Evolutionary conservation across 495 filamentous ascomycete species (phyloP).

Genomic region (Astrocystis sublimbata): DNA sequence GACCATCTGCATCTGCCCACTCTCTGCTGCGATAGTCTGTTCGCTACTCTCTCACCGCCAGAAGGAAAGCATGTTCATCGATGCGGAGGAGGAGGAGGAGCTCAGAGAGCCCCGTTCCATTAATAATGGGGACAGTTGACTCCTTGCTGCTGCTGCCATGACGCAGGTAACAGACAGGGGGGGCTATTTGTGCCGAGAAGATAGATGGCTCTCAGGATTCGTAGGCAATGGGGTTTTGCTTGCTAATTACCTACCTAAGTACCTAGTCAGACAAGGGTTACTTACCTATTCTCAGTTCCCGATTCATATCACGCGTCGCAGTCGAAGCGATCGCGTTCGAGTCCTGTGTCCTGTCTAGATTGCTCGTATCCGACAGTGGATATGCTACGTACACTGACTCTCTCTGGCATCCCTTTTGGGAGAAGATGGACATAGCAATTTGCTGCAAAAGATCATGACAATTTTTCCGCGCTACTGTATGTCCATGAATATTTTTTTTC

Average conservation of each 20-base stretch:
- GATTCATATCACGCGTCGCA: constrained; percentile 1
- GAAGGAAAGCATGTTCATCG: background rate
- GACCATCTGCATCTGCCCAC: background rate
- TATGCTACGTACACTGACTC: too few species aligned
- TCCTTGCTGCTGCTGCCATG: constrained; percentile 5
- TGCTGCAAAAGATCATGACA: background rate
- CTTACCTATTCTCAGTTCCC: background rate
- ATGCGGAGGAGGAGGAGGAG: too few species aligned
- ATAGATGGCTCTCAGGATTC: too few species aligned
- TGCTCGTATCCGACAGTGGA: background rate
- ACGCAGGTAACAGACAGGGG: background rate
- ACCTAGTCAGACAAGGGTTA: background rate
- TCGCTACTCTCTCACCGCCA: constrained; percentile 16
- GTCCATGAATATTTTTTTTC: background rate
- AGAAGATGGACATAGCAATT: background rate
- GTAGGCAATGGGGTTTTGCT: too few species aligned
- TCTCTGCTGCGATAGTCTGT: too few species aligned
- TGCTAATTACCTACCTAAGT: too few species aligned
- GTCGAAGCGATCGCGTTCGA: background rate
- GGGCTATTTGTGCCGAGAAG: too few species aligned
- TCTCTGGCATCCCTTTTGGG: background rate
- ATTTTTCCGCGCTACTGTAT: background rate
- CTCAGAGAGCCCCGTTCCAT: too few species aligned
- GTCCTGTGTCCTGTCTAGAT: too few species aligned
- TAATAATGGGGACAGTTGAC: constrained; percentile 7